Conservation (phyloP, 257 asterid genomes). For the Gentiana straminea region DNA sequence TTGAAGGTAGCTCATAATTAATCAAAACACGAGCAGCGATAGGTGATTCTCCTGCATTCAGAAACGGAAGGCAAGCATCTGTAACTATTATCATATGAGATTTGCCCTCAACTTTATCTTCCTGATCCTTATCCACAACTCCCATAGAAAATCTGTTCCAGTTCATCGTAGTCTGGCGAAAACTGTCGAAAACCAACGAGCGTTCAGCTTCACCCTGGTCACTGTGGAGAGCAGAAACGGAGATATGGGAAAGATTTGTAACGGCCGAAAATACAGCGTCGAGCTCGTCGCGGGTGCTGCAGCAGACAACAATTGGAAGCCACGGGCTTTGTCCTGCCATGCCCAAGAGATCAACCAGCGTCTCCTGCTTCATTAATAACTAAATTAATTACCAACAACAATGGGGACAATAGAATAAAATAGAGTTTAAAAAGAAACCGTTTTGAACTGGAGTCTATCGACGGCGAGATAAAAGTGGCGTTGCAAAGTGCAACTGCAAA, state of each 20-base stretch:
- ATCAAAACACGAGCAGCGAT: constrained; percentile 59
- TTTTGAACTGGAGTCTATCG: constrained; percentile 73
- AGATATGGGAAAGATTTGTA: constrained; percentile 41
- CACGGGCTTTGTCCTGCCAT: constrained; percentile 75
- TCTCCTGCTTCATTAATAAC: constrained; percentile 32
- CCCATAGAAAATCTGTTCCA: constrained; percentile 51
- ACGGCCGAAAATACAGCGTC: constrained; percentile 65
- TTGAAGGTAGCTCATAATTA: constrained; percentile 74
- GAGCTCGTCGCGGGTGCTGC: constrained; percentile 86
- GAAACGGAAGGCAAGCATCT: constrained; percentile 82
- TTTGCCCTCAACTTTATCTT: constrained; percentile 35
- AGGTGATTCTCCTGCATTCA: constrained; percentile 57
- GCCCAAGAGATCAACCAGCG: constrained; percentile 61
- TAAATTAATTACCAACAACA: constrained; percentile 7
- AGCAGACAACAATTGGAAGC: constrained; percentile 73
- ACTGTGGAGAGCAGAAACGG: constrained; percentile 64
- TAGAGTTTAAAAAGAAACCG: constrained; percentile 31
- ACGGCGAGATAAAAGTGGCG: constrained; percentile 96
- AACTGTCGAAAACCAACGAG: constrained; percentile 38
- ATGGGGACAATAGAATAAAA: background rate
- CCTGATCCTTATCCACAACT: constrained; percentile 33
- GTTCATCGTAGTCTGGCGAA: constrained; percentile 46
- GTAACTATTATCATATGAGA: constrained; percentile 70
- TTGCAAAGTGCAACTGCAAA: constrained; percentile 40
- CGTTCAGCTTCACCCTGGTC: constrained; percentile 70